Conservation (phyloP, 208 protist species). For the Sergeia podlipaevii region DNA sequence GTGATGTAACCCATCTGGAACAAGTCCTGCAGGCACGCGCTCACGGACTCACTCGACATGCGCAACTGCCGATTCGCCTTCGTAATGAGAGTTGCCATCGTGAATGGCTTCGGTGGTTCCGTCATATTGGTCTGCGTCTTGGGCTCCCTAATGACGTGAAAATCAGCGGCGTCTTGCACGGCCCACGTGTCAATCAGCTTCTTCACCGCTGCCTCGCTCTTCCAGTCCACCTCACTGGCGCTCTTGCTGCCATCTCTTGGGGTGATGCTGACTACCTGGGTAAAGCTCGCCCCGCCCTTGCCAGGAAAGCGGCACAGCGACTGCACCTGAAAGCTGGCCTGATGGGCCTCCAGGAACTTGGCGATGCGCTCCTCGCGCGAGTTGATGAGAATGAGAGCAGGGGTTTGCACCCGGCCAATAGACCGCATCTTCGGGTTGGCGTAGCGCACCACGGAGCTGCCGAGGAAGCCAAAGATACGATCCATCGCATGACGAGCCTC, state of each 20-base stretch:
- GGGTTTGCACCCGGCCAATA: slow-evolving; percentile 90
- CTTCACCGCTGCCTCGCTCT: slow-evolving; percentile 19
- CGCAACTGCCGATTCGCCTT: slow-evolving; percentile 82
- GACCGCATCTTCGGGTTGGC: slow-evolving; percentile 87
- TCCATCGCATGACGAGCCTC: slow-evolving; percentile 90
- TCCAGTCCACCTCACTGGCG: slow-evolving; percentile 25
- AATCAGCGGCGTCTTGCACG: slow-evolving; percentile 16
- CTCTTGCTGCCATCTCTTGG: slow-evolving; percentile 3
- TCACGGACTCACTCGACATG: slow-evolving; percentile 73
- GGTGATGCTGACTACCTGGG: slow-evolving; percentile 40
- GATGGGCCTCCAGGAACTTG: slow-evolving; percentile 56
- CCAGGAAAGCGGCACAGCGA: slow-evolving; percentile 57
- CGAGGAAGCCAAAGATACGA: slow-evolving; percentile 90
- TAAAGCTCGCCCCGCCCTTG: slow-evolving; percentile 26
- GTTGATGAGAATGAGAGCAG: slow-evolving; percentile 83
- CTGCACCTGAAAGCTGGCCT: slow-evolving; percentile 45
- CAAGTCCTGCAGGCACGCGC: slow-evolving; percentile 77
- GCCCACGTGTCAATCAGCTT: slow-evolving; percentile 24
- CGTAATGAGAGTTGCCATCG: slow-evolving; percentile 86
- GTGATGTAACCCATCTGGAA: slow-evolving; percentile 91
- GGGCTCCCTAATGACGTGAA: slow-evolving; percentile 22
- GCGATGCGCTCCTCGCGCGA: slow-evolving; percentile 70
- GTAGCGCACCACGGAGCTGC: slow-evolving; percentile 83
- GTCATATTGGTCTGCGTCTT: slow-evolving; percentile 28
- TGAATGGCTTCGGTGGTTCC: slow-evolving; percentile 74